These are phyloP conservation scores for Pelargonium fulgidum DNA, from an alignment of 441 rosid species.

Conservation along the genomic window DNA sequence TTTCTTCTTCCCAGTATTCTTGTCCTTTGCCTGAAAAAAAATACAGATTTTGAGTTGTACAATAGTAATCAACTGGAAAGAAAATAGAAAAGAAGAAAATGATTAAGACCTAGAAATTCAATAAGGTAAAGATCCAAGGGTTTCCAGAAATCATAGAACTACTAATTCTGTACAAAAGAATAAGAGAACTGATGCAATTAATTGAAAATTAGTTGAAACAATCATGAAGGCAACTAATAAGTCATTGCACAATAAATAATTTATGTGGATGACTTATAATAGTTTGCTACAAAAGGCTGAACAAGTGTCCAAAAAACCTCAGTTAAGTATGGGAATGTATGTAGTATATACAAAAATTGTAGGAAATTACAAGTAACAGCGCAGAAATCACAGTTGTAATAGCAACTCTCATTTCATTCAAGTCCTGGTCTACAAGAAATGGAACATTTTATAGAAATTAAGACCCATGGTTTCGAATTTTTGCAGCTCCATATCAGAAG, in stretches of 20 bases:
- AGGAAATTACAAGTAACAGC: not conserved
- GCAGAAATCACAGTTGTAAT: not conserved
- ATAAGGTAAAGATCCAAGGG: conserved; percentile 5
- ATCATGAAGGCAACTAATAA: not conserved
- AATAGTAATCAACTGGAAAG: not conserved
- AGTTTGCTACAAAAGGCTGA: not conserved
- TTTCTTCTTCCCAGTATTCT: conserved; percentile 84
- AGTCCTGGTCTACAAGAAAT: not conserved
- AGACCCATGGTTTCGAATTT: not conserved
- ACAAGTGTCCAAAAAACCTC: not conserved
- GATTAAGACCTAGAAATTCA: not conserved
- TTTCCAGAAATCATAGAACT: not conserved
- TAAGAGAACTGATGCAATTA: not conserved
- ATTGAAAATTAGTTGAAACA: not conserved
- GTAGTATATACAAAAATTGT: no score
- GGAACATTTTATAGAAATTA: not conserved
- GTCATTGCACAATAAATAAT: conserved; percentile 1
- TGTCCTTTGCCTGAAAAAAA: conserved; percentile 60
- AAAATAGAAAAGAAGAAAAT: not conserved
- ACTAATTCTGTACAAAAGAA: not conserved
- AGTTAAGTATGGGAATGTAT: not conserved
- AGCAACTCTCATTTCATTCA: conserved; percentile 3
- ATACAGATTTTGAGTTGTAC: not conserved
- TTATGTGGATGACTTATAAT: not conserved
- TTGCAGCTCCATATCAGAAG: not conserved